These are phyloP conservation scores for Trichoderma oligosporum DNA, from an alignment of 2,329 filamentous ascomycete species.

Conservation along the genomic window DNA sequence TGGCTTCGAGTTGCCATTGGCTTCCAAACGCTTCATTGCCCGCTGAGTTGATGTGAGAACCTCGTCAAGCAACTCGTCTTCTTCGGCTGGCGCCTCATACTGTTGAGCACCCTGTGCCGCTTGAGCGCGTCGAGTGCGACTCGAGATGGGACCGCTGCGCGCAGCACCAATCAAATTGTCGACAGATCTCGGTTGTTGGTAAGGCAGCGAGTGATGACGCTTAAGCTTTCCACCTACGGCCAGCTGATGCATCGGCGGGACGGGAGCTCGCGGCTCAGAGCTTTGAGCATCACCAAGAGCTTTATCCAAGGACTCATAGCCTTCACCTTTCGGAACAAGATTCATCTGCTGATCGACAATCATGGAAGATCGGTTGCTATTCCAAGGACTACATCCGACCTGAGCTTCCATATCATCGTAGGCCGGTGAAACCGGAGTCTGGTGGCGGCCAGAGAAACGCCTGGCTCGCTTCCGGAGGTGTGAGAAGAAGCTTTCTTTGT, in stretches of 20 bases:
- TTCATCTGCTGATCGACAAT: constrained; percentile 60
- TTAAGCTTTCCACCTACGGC: constrained; percentile 52
- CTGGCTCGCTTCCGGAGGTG: constrained; percentile 91
- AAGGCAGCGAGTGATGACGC: constrained; percentile 61
- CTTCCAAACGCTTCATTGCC: constrained; percentile 67
- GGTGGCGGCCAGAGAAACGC: constrained; percentile 86
- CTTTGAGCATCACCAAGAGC: constrained; percentile 54
- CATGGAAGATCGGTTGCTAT: constrained; percentile 79
- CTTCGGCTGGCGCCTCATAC: constrained; percentile 93
- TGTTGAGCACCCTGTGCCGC: constrained; percentile 70
- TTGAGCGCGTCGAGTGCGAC: constrained; percentile 74
- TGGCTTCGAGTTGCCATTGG: constrained; percentile 30
- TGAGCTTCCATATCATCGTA: constrained; percentile 91
- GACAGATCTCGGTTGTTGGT: constrained; percentile 59
- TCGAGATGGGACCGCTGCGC: constrained; percentile 64
- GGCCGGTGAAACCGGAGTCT: constrained; percentile 71
- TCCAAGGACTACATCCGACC: constrained; percentile 86
- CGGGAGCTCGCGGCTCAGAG: constrained; percentile 44
- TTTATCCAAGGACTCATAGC: constrained; percentile 59
- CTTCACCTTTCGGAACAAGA: constrained; percentile 50
- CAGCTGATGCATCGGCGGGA: constrained; percentile 52
- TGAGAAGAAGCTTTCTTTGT: constrained; percentile 97
- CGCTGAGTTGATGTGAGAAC: constrained; percentile 73
- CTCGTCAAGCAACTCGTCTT: constrained; percentile 93
- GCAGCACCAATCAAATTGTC: constrained; percentile 59